Evolutionary conservation across 805 yeast species (phyloP).

Genomic region (Cyberlindnera samutprakarnensis): DNA sequence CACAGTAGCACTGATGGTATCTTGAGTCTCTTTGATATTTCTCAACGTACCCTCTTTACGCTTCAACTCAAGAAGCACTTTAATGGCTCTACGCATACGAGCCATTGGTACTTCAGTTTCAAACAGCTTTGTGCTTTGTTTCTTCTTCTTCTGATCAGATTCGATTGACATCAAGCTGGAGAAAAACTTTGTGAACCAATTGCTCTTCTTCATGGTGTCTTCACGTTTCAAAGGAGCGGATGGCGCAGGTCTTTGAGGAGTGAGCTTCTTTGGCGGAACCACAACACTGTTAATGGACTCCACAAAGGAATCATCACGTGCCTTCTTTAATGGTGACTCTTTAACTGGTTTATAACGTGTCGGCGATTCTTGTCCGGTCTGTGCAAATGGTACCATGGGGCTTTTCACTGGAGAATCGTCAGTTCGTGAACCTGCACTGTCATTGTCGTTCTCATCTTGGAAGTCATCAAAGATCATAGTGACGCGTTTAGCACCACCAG

Average conservation of each 20-base stretch:
- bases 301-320: conserved; percentile 16
- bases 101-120: conserved; percentile 13
- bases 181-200: conserved; percentile 34
- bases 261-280: conserved; percentile 10
- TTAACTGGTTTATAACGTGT: conserved; percentile 7
- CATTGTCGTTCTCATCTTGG: conserved; percentile 1
- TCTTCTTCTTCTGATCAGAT: conserved; percentile 11
- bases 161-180: conserved; percentile 16
- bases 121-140: conserved; percentile 6
- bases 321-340: conserved; percentile 18
- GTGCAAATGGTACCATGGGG: background rate
- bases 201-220: conserved; percentile 21
- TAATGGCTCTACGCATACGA: conserved; percentile 20
- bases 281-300: conserved; percentile 11
- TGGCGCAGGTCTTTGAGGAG: conserved; percentile 18
- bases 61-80: conserved; percentile 36
- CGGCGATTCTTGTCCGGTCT: background rate
- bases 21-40: conserved; percentile 35
- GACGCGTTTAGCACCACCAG: conserved; percentile 19
- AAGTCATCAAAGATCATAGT: conserved; percentile 22
- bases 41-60: conserved; percentile 44
- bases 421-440: conserved; percentile 1
- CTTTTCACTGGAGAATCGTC: conserved; percentile 3
- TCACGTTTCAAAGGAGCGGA: conserved; percentile 15
- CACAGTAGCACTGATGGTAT: conserved; percentile 36